Evolutionary conservation across 2,329 filamentous ascomycete genomes (phyloP), one percentile per base, ranked within the genome.

Genomic region (Colletotrichum brevisporum): DNA sequence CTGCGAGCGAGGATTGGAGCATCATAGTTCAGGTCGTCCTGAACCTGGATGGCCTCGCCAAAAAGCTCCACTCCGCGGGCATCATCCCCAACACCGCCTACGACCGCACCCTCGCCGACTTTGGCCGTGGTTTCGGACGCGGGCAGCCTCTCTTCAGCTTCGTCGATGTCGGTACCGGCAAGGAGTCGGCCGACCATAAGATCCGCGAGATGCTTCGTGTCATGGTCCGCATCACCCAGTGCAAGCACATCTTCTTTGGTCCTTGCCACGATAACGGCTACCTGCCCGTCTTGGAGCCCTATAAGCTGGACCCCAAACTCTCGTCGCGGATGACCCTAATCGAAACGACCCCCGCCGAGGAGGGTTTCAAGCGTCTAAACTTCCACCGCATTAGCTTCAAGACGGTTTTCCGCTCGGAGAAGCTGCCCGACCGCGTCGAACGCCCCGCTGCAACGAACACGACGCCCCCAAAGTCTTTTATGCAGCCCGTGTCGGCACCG

Each of bases 241-340:
- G 78, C 74, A 74, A 74, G 12, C 75, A 75, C 50, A 72, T 80
- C 21, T 73, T 80, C 62, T 75, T 80, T 27, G 78, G 74, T 0
- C 77, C 76, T 2, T 80, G 77, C 55, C 75, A 76, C 54, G 78
- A 80, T 68, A 78, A 77, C 26, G 78, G 78, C 39, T 80, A 80
- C n/a, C 70, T 78, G 12, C 74, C 75, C 5, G 74, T 78, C 43
- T 69, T 80, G 4, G 75, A 78, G 47, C 76, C 76, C 9, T 78
- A 77, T 63, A 77, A 78, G 54, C 72, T 74, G 45, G 75, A 76
- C 53, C 56, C 71, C 16, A 63, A 58, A 21, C 69, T 75, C 51
- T 67, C 70, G 21, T 54, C 72, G 12, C 78, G 78, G 66, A 70
- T 80, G 36, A 76, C 73, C 4, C 74, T 81, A 2, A 73, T 81